Percentiles rank a stretch among this genome's conserved stretches.
These are phyloP conservation scores for Abrus pulchellus DNA, from an alignment of 306 rosid species.

Conservation along the genomic window DNA sequence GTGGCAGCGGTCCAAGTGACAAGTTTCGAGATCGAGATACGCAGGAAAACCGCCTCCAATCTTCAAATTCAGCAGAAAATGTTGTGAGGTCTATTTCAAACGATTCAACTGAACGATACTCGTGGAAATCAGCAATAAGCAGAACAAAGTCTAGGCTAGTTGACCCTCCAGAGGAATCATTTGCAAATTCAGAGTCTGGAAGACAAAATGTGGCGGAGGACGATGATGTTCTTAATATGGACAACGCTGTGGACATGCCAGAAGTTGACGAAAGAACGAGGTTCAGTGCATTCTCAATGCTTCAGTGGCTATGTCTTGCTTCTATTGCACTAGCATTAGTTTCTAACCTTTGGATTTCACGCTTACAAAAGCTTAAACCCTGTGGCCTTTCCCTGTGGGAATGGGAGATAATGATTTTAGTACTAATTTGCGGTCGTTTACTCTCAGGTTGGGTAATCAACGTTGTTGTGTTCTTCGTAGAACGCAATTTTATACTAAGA, in stretches of 20 bases:
- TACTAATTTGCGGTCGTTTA: conserved; percentile 69
- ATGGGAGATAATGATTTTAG: conserved; percentile 72
- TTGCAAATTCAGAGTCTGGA: conserved; percentile 16
- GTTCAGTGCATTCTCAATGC: conserved; percentile 43
- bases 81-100: conserved; percentile 59
- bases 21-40: background rate
- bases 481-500: conserved; percentile 57
- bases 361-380: conserved; percentile 44
- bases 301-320: conserved; percentile 64
- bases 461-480: background rate
- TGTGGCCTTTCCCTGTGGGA: conserved; percentile 70
- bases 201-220: background rate
- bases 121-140: conserved; percentile 46
- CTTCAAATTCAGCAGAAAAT: conserved; percentile 31
- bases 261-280: conserved; percentile 45
- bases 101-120: conserved; percentile 48
- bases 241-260: conserved; percentile 66
- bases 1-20: background rate
- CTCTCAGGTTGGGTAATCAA: conserved; percentile 49
- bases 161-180: conserved; percentile 52
- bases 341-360: conserved; percentile 42
- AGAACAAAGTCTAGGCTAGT: conserved; percentile 66
- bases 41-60: background rate
- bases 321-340: conserved; percentile 46
- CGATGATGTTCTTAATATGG: conserved; percentile 31